These are phyloP conservation scores for Purpureocillium takamizusanense DNA, from an alignment of 2,329 filamentous ascomycete genomes.

Conservation along the genomic window DNA sequence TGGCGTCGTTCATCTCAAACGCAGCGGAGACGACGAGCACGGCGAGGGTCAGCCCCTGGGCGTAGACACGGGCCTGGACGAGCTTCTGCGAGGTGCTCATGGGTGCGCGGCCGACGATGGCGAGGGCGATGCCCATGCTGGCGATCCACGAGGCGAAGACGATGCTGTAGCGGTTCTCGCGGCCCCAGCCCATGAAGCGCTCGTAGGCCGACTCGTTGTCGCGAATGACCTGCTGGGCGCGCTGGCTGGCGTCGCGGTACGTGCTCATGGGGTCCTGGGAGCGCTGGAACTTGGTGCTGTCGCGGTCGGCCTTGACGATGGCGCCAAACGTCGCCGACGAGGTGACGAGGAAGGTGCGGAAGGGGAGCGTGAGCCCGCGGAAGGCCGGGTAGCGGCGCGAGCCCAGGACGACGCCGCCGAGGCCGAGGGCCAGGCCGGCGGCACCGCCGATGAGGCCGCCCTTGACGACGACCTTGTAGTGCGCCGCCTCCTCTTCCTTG, in stretches of 20 bases:
- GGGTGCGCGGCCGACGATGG: constrained; percentile 67
- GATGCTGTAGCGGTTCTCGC: constrained; percentile 77
- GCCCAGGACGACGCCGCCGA: constrained; percentile 58
- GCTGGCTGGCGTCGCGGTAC: constrained; percentile 57
- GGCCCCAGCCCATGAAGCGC: constrained; percentile 62
- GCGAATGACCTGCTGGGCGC: constrained; percentile 44
- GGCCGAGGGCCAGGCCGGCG: constrained; percentile 57
- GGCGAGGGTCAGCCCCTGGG: constrained; percentile 78
- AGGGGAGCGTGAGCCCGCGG: constrained; percentile 73
- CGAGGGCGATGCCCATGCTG: constrained; percentile 66
- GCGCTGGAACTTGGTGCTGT: constrained; percentile 55
- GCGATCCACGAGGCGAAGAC: constrained; percentile 76
- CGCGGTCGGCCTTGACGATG: constrained; percentile 81
- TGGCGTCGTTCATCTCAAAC: constrained; percentile 72
- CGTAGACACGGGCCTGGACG: constrained; percentile 90
- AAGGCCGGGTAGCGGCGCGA: constrained; percentile 67
- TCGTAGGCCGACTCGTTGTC: constrained; percentile 47
- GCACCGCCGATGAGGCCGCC: constrained; percentile 69
- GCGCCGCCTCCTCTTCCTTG: constrained; percentile 81
- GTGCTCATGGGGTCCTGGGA: constrained; percentile 56
- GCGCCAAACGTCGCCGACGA: constrained; percentile 75
- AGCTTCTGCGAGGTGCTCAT: constrained; percentile 74
- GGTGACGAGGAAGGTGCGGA: constrained; percentile 83
- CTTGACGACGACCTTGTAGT: constrained; percentile 73
- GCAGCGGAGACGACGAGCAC: constrained; percentile 75